phyloP scores from a whole-genome alignment of 1,139 yeast species.

The Magnusiomyces magnusii region DNA sequence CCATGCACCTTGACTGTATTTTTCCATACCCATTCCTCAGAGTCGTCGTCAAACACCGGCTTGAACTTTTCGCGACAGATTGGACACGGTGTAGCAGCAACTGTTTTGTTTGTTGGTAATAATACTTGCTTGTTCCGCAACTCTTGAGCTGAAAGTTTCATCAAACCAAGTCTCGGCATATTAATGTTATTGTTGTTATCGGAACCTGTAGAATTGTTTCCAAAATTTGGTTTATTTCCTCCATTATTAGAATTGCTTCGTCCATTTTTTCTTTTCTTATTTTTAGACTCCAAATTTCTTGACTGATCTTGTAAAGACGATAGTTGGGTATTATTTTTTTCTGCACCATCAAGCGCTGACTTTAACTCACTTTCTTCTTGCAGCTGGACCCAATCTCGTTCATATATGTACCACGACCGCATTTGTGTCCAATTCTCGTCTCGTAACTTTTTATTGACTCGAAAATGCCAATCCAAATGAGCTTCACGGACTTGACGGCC shows the following conservation, averaged over 20 bases:
- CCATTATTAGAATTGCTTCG: slow-evolving; percentile 5
- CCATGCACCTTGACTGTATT: slow-evolving; percentile 67
- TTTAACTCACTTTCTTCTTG: slow-evolving; percentile 42
- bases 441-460: slow-evolving; percentile 74
- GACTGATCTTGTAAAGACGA: slow-evolving; percentile 15
- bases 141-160: slow-evolving; percentile 18
- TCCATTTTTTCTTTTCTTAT: slow-evolving; percentile 13
- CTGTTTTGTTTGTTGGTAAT: slow-evolving; percentile 64
- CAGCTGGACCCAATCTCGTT: slow-evolving; percentile 66
- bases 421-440: slow-evolving; percentile 49
- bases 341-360: background rate
- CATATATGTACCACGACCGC: slow-evolving; percentile 76
- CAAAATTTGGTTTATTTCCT: background rate
- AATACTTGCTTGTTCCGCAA: slow-evolving; percentile 30
- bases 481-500: slow-evolving; percentile 50
- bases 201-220: background rate
- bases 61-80: slow-evolving; percentile 78
- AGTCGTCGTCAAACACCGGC: slow-evolving; percentile 78
- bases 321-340: background rate
- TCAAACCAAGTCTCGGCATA: background rate
- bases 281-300: slow-evolving; percentile 9
- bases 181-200: background rate
- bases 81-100: slow-evolving; percentile 69
- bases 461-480: slow-evolving; percentile 95
- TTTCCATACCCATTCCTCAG: slow-evolving; percentile 95